Conservation (phyloP, 2,329 filamentous ascomycete genomes). For the Herpotrichia juniperi region DNA sequence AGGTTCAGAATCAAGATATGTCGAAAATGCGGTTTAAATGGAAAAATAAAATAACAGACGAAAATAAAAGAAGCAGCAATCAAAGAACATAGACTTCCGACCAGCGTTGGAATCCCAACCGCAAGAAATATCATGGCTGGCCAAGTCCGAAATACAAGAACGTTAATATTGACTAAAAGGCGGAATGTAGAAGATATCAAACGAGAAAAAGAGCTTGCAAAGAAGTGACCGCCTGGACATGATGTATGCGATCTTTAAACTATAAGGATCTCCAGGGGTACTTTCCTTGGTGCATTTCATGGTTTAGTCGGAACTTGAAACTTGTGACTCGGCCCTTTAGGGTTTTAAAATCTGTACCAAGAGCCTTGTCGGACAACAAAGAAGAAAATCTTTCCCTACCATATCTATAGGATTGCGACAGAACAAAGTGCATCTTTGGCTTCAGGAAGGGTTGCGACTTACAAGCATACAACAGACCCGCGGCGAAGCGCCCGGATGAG, state of each 20-base stretch:
- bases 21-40: neutral
- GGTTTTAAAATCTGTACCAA: neutral
- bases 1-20: constrained; percentile 2
- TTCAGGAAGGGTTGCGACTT: no score
- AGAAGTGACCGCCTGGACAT: neutral
- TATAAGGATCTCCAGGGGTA: neutral
- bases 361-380: neutral
- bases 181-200: no score
- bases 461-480: no score
- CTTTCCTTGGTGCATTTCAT: neutral
- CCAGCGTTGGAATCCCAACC: neutral
- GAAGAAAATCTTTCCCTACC: no score
- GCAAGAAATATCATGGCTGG: neutral
- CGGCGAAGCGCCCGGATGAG: no score
- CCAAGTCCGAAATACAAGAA: neutral
- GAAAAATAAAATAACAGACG: neutral
- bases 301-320: neutral
- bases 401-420: no score
- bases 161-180: no score
- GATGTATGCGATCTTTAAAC: neutral
- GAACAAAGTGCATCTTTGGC: no score
- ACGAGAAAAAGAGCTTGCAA: neutral
- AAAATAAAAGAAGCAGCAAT: neutral
- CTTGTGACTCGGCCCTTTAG: neutral
- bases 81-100: constrained; percentile 1